Evolutionary conservation across 169 alveolate genomes (phyloP), one percentile per base, ranked within the genome.

Genomic region (Eimeria sp.): DNA sequence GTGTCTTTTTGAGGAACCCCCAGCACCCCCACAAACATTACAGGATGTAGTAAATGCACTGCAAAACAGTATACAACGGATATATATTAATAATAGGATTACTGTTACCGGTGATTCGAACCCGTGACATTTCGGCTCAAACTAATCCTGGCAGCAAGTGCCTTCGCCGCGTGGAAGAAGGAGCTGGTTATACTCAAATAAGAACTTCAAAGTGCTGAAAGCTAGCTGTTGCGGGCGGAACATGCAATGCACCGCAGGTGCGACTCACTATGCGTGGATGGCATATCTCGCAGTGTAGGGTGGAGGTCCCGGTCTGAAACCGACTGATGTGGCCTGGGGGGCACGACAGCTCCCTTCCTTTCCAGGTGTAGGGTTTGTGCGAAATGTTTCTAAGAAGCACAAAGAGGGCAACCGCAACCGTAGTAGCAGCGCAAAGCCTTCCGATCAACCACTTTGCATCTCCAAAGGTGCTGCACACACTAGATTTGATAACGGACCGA

Each of bases 211-310:
- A 11, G 10, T 30, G 49, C 3, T 11, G 49, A 70, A n/a, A 1
- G 49, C 20, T 9, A 70, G 78, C 63, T 76, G 43, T 63, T 18
- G 40, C 4, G 1, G 61, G 49, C 78, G 9, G 25, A 10, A 70
- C 78, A 30, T n/a, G 49, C 27, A 70, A 22, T 7, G 49, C 27
- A 70, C 25, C 49, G 25, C 49, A 70, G 49, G 14, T 1, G 16
- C 18, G 1, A 9, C 70, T 82, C 90, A 82, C 90, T 11, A 82
- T 51, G 27, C 90, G 65, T 9, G 90, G 75, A 82, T 72, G 90
- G 49, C 90, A 82, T 4, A 58, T 58, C 11, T 20, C 49, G 72
- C 90, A 82, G 49, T 82, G 65, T 54, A 82, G 43, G 0, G n/a
- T 30, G 14, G 90, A 82, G 25, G 90, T 82, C 22, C 90, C 90